Evolutionary conservation across 2,329 filamentous ascomycete genomes (phyloP).

Genomic region (Albifimbria verrucaria): DNA sequence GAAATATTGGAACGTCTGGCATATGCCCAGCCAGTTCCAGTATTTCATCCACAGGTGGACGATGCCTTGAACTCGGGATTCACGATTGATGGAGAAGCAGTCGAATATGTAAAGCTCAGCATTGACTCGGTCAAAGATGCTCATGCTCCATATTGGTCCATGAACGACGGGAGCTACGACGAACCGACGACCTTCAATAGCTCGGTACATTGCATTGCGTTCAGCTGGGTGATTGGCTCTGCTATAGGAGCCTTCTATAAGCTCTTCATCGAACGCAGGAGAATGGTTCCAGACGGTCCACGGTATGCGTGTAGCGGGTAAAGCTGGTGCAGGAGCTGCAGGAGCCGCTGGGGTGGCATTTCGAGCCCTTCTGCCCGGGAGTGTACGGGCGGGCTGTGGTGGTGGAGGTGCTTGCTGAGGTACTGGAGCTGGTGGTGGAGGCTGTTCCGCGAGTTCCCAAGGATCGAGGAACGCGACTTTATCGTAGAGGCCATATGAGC

Average conservation of each 20-base stretch:
- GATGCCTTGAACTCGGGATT: slow-evolving; percentile 10
- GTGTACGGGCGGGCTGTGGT: too few species aligned
- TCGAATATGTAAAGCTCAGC: slow-evolving; percentile 17
- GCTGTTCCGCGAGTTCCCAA: slow-evolving; percentile 5
- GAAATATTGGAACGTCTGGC: slow-evolving; percentile 15
- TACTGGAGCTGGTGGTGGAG: background rate
- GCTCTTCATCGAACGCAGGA: background rate
- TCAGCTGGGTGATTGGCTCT: background rate
- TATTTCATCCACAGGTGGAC: slow-evolving; percentile 16
- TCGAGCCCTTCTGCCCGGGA: too few species aligned
- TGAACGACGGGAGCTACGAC: slow-evolving; percentile 13
- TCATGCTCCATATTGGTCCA: slow-evolving; percentile 14
- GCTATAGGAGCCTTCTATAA: background rate
- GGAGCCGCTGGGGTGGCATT: too few species aligned
- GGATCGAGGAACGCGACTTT: slow-evolving; percentile 9
- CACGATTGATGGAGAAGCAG: slow-evolving; percentile 4
- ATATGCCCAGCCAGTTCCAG: slow-evolving; percentile 12
- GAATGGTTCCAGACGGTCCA: too few species aligned
- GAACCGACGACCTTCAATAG: background rate
- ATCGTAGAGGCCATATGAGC: slow-evolving; percentile 15
- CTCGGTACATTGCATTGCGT: slow-evolving; percentile 6
- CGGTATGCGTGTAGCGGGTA: too few species aligned
- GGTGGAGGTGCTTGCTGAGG: background rate
- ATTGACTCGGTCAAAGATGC: slow-evolving; percentile 15
- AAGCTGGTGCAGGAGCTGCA: too few species aligned